These are phyloP conservation scores for Globisporangium orthogonon DNA, from an alignment of 352 stramenopile genomes.

Conservation along the genomic window DNA sequence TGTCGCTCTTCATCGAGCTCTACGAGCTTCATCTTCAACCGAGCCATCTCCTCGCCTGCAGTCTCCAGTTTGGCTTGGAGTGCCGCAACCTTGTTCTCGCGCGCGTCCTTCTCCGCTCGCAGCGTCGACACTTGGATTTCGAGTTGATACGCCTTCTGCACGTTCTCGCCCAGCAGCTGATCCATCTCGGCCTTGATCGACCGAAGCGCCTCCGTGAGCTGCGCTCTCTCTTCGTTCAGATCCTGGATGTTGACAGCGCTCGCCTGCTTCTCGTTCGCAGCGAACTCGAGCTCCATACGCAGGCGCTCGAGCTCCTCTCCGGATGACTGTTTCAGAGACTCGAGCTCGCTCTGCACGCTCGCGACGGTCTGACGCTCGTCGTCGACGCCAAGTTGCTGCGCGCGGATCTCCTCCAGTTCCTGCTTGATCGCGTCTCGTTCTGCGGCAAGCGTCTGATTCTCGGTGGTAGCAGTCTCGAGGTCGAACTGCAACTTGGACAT, in stretches of 20 bases:
- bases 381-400: too few species aligned
- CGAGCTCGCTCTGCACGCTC: conserved; percentile 21
- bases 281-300: conserved; percentile 21
- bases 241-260: conserved; percentile 24
- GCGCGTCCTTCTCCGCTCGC: conserved; percentile 26
- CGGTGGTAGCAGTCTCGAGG: conserved; percentile 14
- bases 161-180: conserved; percentile 26
- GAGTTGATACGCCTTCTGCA: conserved; percentile 22
- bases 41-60: conserved; percentile 23
- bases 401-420: background rate
- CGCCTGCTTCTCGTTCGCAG: conserved; percentile 27
- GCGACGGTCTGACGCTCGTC: too few species aligned
- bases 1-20: conserved; percentile 19
- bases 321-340: conserved; percentile 6
- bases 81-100: conserved; percentile 20
- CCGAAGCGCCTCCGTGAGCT: conserved; percentile 10
- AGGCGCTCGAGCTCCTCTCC: conserved; percentile 22
- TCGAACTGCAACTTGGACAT: conserved; percentile 26
- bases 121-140: conserved; percentile 38
- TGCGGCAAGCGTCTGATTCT: background rate
- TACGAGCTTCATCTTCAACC: conserved; percentile 16
- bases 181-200: conserved; percentile 25
- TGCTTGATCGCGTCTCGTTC: background rate
- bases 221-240: conserved; percentile 25
- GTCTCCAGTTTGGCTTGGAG: conserved; percentile 26